A percentile compares a stretch with the other conserved stretches of the same genome.
These are phyloP conservation scores for Ceratocystis albifundus DNA, from an alignment of 2,329 filamentous ascomycete species.

Conservation along the genomic window DNA sequence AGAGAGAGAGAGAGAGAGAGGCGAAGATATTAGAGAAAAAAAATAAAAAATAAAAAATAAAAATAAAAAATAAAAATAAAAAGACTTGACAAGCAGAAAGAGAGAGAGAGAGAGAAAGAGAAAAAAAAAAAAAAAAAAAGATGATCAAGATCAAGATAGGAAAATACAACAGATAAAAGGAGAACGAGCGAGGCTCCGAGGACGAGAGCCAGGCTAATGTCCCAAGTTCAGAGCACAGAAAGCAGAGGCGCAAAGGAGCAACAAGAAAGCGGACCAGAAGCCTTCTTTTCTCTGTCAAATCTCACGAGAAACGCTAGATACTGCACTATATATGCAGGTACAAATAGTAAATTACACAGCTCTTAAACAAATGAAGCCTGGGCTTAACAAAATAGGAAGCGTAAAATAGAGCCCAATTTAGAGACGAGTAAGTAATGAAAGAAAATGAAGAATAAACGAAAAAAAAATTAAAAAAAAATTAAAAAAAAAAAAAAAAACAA, in stretches of 20 bases:
- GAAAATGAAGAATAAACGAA: not conserved
- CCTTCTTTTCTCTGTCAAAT: constrained; percentile 10
- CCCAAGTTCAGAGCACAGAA: not conserved
- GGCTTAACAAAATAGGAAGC: not conserved
- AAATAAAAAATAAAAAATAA: not conserved
- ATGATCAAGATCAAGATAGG: not conserved
- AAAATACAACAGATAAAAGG: not conserved
- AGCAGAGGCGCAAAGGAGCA: not conserved
- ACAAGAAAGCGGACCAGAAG: not conserved
- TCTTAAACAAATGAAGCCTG: not conserved
- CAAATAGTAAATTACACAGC: not conserved
- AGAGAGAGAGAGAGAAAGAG: too few species aligned
- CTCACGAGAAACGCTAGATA: constrained; percentile 4
- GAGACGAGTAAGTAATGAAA: not conserved
- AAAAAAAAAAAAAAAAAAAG: too few species aligned
- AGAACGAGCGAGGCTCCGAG: not conserved
- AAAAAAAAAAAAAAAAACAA: not conserved
- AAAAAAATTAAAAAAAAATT: not conserved
- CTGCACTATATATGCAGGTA: constrained; percentile 7
- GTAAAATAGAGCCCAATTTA: not conserved
- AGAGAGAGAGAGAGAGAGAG: too few species aligned
- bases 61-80: not conserved
- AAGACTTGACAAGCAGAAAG: not conserved
- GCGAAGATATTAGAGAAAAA: too few species aligned
- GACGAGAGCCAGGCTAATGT: not conserved